These are phyloP conservation scores for Limnanthes douglasii DNA, from an alignment of 345 rosid species.

Conservation along the genomic window DNA sequence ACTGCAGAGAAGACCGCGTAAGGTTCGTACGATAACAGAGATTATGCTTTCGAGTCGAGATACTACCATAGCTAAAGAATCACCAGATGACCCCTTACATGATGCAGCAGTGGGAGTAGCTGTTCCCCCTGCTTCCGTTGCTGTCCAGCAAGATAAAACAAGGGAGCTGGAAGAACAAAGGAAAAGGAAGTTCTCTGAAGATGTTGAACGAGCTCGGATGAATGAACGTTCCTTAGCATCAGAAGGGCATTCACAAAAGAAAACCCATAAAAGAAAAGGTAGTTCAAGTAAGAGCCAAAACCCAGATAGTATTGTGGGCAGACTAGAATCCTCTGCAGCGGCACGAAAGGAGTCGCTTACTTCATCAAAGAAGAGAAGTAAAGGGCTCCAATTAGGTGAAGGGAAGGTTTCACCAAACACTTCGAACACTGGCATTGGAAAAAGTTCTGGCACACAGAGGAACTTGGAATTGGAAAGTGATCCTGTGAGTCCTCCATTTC, in stretches of 20 bases:
- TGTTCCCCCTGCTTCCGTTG: too few species aligned
- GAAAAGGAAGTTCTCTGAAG: conserved; percentile 39
- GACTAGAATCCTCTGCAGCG: conserved; percentile 11
- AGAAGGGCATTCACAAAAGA: conserved; percentile 19
- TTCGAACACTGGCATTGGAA: conserved; percentile 16
- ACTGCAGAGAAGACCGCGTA: conserved; percentile 41
- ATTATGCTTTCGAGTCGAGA: too few species aligned
- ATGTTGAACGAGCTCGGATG: conserved; percentile 33
- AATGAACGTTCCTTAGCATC: too few species aligned
- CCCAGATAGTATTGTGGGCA: conserved; percentile 12
- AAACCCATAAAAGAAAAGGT: conserved; percentile 13
- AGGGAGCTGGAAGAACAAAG: conserved; percentile 19
- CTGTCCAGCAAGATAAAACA: too few species aligned
- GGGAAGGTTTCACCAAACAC: conserved; percentile 16
- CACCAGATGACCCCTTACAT: too few species aligned
- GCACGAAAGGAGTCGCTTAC: conserved; percentile 18
- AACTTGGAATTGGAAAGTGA: conserved; percentile 14
- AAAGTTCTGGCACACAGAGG: conserved; percentile 14
- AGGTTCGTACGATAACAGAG: conserved; percentile 64
- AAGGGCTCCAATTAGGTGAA: conserved; percentile 20
- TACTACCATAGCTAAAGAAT: too few species aligned
- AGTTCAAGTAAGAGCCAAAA: conserved; percentile 8
- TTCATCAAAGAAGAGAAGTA: conserved; percentile 32
- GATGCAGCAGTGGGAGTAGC: too few species aligned
- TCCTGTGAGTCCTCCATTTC: conserved; percentile 13